Percentiles rank a stretch among this genome's conserved stretches.
These are phyloP conservation scores for Cyberlindnera mississippiensis DNA, from an alignment of 805 yeast genomes.

Conservation along the genomic window DNA sequence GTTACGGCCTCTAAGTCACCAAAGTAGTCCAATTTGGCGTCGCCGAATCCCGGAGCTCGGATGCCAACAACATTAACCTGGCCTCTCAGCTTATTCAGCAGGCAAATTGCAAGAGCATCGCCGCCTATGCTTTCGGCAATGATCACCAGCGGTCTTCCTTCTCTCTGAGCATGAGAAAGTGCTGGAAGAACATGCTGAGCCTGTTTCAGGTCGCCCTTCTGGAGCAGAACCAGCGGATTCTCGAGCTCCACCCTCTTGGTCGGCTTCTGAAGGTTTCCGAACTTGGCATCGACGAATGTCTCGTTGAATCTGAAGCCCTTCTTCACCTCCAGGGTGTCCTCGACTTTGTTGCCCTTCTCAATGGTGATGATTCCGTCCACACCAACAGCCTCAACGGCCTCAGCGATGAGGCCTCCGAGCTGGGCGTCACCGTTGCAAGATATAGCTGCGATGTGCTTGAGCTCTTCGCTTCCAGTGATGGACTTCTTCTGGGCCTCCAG, in stretches of 20 bases:
- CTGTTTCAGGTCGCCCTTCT: slow-evolving; percentile 20
- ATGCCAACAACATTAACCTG: slow-evolving; percentile 97
- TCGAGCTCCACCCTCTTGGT: slow-evolving; percentile 92
- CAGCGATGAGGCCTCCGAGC: slow-evolving; percentile 86
- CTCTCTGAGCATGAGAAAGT: slow-evolving; percentile 86
- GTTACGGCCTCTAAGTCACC: slow-evolving; percentile 94
- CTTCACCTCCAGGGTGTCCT: slow-evolving; percentile 93
- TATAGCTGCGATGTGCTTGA: slow-evolving; percentile 97
- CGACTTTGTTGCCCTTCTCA: slow-evolving; percentile 94
- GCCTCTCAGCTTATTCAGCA: slow-evolving; percentile 94
- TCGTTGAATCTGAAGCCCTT: slow-evolving; percentile 99
- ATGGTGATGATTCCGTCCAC: slow-evolving; percentile 98
- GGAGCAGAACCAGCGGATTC: slow-evolving; percentile 79
- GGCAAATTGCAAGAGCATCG: slow-evolving; percentile 97
- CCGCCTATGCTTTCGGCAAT: slow-evolving; percentile 97
- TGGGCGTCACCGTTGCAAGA: slow-evolving; percentile 95
- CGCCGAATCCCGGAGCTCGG: slow-evolving; percentile 99
- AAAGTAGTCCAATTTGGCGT: slow-evolving; percentile 92
- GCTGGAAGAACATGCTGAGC: slow-evolving; percentile 72
- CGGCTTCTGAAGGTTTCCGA: slow-evolving; percentile 73
- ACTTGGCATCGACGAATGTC: slow-evolving; percentile 95
- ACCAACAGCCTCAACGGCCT: slow-evolving; percentile 98
- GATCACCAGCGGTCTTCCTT: slow-evolving; percentile 88
- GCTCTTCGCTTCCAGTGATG: slow-evolving; percentile 89
- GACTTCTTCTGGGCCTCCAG: slow-evolving; percentile 84